These are phyloP conservation scores for Mortierella hygrophila DNA, from an alignment of 192 early-diverging fungal species.

Conservation along the genomic window DNA sequence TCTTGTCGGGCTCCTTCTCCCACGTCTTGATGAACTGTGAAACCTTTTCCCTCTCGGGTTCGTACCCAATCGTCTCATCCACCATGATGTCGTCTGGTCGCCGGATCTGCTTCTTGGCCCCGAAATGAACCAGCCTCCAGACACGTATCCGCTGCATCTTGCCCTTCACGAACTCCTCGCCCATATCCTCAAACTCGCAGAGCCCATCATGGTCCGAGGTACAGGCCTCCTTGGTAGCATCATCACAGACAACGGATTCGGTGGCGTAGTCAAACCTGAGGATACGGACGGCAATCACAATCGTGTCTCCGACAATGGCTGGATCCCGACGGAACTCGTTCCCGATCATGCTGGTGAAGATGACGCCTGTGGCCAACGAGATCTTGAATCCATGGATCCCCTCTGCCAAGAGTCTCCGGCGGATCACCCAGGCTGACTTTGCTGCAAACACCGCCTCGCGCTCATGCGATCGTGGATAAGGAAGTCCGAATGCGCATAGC, in stretches of 20 bases:
- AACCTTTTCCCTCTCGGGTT: constrained; percentile 54
- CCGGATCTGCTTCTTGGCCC: constrained; percentile 33
- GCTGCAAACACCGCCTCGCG: constrained; percentile 63
- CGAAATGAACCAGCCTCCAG: constrained; percentile 58
- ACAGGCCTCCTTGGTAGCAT: constrained; percentile 55
- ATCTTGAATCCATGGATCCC: constrained; percentile 55
- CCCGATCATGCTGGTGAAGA: constrained; percentile 60
- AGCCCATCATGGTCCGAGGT: constrained; percentile 39
- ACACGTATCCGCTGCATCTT: constrained; percentile 56
- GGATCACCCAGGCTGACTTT: constrained; percentile 59
- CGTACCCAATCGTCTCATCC: constrained; percentile 61
- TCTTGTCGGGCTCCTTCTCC: constrained; percentile 51
- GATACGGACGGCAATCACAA: constrained; percentile 66
- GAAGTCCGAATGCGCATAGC: constrained; percentile 61
- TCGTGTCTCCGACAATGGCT: constrained; percentile 63
- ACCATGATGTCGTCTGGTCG: constrained; percentile 33
- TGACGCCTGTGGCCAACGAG: constrained; percentile 61
- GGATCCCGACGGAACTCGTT: constrained; percentile 62
- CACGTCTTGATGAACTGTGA: constrained; percentile 50
- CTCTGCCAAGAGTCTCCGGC: constrained; percentile 18
- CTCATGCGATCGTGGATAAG: constrained; percentile 62
- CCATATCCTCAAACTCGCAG: constrained; percentile 64
- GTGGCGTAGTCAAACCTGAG: constrained; percentile 62
- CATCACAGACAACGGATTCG: constrained; percentile 59
- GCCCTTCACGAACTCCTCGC: constrained; percentile 61